Percentiles rank a stretch among this genome's conserved stretches.
These are phyloP conservation scores for Pythium aristosporum DNA, from an alignment of 352 stramenopile species.

Conservation along the genomic window DNA sequence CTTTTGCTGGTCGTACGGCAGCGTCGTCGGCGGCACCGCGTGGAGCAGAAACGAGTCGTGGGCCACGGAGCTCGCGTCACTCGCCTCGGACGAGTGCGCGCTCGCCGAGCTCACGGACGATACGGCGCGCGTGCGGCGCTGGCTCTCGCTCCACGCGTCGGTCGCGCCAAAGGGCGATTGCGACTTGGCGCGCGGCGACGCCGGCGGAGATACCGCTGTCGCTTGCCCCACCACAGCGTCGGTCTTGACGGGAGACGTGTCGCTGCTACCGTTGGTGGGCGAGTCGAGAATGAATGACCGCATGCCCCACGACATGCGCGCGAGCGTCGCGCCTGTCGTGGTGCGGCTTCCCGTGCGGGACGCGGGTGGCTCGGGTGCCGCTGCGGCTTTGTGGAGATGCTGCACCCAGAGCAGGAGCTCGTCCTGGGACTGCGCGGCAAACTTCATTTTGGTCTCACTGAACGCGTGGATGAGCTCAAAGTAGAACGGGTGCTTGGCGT, in stretches of 20 bases:
- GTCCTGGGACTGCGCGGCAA: slow-evolving; percentile 61
- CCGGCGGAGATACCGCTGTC: neutral
- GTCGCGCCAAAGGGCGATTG: slow-evolving; percentile 21
- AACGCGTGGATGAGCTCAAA: slow-evolving; percentile 78
- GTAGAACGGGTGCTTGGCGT: slow-evolving; percentile 73
- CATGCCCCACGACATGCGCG: slow-evolving; percentile 78
- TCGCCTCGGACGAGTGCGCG: slow-evolving; percentile 24
- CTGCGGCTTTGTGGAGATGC: slow-evolving; percentile 46
- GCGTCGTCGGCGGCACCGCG: slow-evolving; percentile 25
- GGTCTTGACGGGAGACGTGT: slow-evolving; percentile 8
- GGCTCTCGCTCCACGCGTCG: slow-evolving; percentile 26
- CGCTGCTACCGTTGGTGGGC: neutral
- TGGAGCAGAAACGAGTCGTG: slow-evolving; percentile 28
- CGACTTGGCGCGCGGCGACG: slow-evolving; percentile 10
- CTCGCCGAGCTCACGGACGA: slow-evolving; percentile 28
- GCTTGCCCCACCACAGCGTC: neutral
- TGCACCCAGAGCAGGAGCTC: slow-evolving; percentile 64
- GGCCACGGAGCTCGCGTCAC: slow-evolving; percentile 15
- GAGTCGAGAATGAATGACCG: slow-evolving; percentile 72
- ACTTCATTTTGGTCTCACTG: slow-evolving; percentile 74
- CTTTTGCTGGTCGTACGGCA: slow-evolving; percentile 36
- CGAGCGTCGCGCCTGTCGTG: slow-evolving; percentile 37
- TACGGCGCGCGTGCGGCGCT: slow-evolving; percentile 13
- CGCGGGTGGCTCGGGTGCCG: slow-evolving; percentile 45
- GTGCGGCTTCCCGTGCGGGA: slow-evolving; percentile 11